Base-by-base conservation (phyloP, 1,139 yeast species). In the Hansenula sp. region DNA sequence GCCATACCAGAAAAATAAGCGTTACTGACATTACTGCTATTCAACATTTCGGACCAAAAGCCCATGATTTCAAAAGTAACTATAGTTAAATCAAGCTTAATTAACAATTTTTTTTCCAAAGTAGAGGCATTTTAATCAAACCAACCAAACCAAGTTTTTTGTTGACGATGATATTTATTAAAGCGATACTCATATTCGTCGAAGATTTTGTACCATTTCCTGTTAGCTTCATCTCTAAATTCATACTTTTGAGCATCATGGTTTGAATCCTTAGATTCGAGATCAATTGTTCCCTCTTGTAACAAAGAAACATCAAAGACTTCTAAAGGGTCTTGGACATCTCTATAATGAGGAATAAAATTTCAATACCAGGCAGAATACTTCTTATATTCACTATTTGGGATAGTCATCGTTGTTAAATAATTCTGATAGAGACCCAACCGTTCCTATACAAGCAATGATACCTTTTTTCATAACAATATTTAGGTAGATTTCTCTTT, bases 201-300 rank as follows among this genome's bases (percentile, higher is more conserved):
- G 47, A 73, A 78, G 52, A 75, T 77, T 41, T 72, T 73, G 71
- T 73, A 79, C 84, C 84, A 78, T 37, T 70, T 69, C 39, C 83
- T 68, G 46, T 69, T 62, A 12, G 80, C 79, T 55, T 79, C 86
- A 53, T 78, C 83, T 51, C 82, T 64, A 52, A 73, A 76, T 53
- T 78, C 83, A 13, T n/a, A n/a, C n/a, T n/a, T n/a, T n/a, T n/a
- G n/a, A n/a, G n/a, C n/a, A n/a, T n/a, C n/a, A n/a, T n/a, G n/a
- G n/a, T n/a, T n/a, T n/a, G n/a, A n/a, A n/a, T n/a, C n/a, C n/a
- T n/a, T n/a, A n/a, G n/a, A n/a, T n/a, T n/a, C n/a, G n/a, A n/a
- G n/a, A n/a, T n/a, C n/a, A n/a, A 12, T 16, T 16, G n/a, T n/a
- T n/a, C 16, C 29, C 4, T 12, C 19, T 10, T 11, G 17, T 3